Evolutionary conservation across 805 yeast species (phyloP).

Genomic region (Saitoella complicata): DNA sequence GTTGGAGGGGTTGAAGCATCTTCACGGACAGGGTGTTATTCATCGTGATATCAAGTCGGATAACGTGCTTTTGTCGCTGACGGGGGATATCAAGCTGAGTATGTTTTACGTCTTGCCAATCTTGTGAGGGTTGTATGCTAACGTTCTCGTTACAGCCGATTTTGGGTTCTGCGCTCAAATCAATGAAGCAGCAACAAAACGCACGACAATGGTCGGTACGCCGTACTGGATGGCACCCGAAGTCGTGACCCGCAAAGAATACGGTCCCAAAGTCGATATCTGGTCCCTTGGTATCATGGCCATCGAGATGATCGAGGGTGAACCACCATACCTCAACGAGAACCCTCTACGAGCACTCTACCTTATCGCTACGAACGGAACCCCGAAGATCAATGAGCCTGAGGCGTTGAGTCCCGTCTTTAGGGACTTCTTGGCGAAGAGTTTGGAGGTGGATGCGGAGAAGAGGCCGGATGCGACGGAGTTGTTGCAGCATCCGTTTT

Average conservation of each 20-base stretch:
- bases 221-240: slow-evolving; percentile 99
- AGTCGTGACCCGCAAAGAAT: slow-evolving; percentile 84
- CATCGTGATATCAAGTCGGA: slow-evolving; percentile 95
- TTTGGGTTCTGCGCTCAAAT: slow-evolving; percentile 94
- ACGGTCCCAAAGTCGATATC: slow-evolving; percentile 91
- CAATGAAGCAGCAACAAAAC: slow-evolving; percentile 61
- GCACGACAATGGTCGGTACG: slow-evolving; percentile 98
- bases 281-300: slow-evolving; percentile 98
- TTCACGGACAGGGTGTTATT: slow-evolving; percentile 83
- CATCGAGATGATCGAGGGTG: slow-evolving; percentile 97
- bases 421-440: slow-evolving; percentile 54
- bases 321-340: slow-evolving; percentile 94
- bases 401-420: slow-evolving; percentile 54
- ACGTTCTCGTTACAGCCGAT: slow-evolving; percentile 32
- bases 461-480: slow-evolving; percentile 65
- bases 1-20: slow-evolving; percentile 63
- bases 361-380: slow-evolving; percentile 90
- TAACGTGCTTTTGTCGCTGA: slow-evolving; percentile 65
- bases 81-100: slow-evolving; percentile 75
- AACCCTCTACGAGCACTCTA: slow-evolving; percentile 88
- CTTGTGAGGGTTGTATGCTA: not conserved
- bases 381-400: slow-evolving; percentile 83
- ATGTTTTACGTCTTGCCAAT: not conserved
- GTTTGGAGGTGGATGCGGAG: slow-evolving; percentile 70
- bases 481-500: slow-evolving; percentile 29